phyloP scores from a whole-genome alignment of 2,329 filamentous ascomycete genomes.

The Fusarium marasasianum region DNA sequence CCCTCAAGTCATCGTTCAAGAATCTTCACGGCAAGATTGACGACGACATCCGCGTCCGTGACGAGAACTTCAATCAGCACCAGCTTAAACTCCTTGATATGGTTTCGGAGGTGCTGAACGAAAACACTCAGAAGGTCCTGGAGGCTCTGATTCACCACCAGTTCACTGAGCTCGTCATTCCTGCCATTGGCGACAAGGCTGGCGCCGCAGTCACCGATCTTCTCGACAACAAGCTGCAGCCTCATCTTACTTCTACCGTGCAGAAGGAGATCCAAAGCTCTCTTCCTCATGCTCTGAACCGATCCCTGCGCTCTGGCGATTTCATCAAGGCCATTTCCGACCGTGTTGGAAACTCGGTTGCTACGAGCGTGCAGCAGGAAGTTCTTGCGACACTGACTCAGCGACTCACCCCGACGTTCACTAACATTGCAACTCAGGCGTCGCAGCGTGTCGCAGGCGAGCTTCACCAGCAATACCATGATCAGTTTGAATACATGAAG shows the following conservation, averaged over 20 bases:
- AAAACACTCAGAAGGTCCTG: constrained; percentile 76
- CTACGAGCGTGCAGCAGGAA: constrained; percentile 74
- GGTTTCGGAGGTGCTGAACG: constrained; percentile 68
- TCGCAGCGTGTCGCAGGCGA: constrained; percentile 75
- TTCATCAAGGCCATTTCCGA: constrained; percentile 76
- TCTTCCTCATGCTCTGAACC: constrained; percentile 70
- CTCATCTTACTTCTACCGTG: constrained; percentile 71
- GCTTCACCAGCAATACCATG: constrained; percentile 69
- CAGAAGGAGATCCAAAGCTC: constrained; percentile 77
- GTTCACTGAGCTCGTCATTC: constrained; percentile 79
- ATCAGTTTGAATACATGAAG: constrained; percentile 61
- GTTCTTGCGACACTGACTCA: constrained; percentile 69
- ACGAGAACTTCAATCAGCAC: constrained; percentile 61
- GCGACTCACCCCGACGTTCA: constrained; percentile 73
- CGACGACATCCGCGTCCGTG: constrained; percentile 68
- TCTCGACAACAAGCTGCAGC: constrained; percentile 73
- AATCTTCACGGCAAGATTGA: constrained; percentile 70
- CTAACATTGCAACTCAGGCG: constrained; percentile 70
- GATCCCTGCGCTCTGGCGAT: constrained; percentile 74
- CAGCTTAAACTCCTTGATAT: constrained; percentile 65
- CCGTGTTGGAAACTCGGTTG: constrained; percentile 72
- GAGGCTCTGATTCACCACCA: constrained; percentile 79
- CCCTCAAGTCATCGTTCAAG: constrained; percentile 66
- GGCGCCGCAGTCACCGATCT: constrained; percentile 76
- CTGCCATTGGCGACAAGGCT: constrained; percentile 74